These are phyloP conservation scores for Diaporthe nobilis DNA, from an alignment of 2,329 filamentous ascomycete species.

Conservation along the genomic window DNA sequence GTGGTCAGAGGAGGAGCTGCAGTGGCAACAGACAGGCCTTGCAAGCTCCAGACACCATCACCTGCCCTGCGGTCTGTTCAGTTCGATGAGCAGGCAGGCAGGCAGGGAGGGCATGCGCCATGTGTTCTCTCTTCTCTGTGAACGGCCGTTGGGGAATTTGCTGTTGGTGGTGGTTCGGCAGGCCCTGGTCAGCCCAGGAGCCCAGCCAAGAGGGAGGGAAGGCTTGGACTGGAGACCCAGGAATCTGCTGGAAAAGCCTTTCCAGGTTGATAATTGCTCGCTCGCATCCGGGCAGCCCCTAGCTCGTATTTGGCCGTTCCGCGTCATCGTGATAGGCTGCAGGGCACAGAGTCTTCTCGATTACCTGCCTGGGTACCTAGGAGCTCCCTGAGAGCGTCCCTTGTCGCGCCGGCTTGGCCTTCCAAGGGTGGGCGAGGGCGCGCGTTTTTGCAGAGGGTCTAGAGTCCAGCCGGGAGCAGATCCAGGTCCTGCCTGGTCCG, in stretches of 20 bases:
- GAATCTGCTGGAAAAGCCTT: constrained; percentile 12
- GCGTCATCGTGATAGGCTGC: constrained; percentile 31
- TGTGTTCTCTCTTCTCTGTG: neutral
- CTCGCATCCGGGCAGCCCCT: constrained; percentile 20
- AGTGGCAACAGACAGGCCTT: neutral
- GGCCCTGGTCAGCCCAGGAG: neutral
- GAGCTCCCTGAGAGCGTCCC: constrained; percentile 22
- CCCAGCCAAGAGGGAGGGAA: neutral
- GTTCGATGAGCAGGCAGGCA: neutral
- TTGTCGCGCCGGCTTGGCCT: constrained; percentile 22
- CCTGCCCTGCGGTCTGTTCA: neutral
- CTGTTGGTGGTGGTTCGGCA: neutral
- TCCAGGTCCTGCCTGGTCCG: constrained; percentile 6
- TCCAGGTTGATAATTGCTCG: constrained; percentile 16
- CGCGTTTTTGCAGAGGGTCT: constrained; percentile 9
- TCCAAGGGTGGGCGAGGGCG: constrained; percentile 12
- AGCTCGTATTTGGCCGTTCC: constrained; percentile 23
- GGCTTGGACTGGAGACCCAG: neutral
- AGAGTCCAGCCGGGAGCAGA: neutral
- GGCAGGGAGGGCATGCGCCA: neutral
- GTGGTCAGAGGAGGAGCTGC: neutral
- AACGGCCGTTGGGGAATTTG: neutral
- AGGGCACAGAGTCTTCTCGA: constrained; percentile 12
- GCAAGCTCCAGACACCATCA: neutral
- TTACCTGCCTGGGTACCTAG: neutral